phyloP scores from a whole-genome alignment of 257 asterid genomes.

The Anisodus tanguticus region DNA sequence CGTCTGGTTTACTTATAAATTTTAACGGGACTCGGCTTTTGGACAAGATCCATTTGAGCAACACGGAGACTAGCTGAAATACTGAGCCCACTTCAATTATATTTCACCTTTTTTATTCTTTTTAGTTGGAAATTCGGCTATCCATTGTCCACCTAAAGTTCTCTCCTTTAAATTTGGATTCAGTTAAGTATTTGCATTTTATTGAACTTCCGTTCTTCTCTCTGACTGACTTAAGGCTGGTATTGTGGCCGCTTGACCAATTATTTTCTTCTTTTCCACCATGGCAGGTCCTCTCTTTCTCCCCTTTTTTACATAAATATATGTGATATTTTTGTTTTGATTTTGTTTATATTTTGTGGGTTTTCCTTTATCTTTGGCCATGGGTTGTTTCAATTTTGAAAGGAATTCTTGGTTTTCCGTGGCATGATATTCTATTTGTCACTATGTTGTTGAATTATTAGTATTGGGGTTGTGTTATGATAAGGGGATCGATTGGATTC shows the following conservation, averaged over 20 bases:
- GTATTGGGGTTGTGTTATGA: background rate
- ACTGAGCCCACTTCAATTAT: no score
- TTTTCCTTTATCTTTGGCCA: background rate
- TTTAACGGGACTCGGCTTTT: no score
- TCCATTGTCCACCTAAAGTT: background rate
- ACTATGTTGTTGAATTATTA: slow-evolving; percentile 4
- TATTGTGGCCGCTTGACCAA: slow-evolving; percentile 16
- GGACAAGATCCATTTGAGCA: no score
- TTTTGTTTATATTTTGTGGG: background rate
- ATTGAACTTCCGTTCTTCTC: background rate
- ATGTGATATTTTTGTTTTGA: background rate
- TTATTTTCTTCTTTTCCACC: background rate
- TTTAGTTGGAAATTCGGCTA: background rate
- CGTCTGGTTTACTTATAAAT: no score
- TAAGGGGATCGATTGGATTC: background rate
- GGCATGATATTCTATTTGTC: background rate
- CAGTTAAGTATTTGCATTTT: no score
- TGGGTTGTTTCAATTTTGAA: background rate
- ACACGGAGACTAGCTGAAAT: no score
- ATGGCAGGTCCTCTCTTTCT: slow-evolving; percentile 32
- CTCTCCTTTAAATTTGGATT: background rate
- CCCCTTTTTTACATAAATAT: background rate
- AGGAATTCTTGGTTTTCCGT: background rate
- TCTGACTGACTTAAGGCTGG: background rate
- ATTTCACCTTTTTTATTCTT: no score